Evolutionary conservation across 208 protist species (phyloP), one percentile per base, ranked within the genome.

Genomic region (Leishmania aethiopica): DNA sequence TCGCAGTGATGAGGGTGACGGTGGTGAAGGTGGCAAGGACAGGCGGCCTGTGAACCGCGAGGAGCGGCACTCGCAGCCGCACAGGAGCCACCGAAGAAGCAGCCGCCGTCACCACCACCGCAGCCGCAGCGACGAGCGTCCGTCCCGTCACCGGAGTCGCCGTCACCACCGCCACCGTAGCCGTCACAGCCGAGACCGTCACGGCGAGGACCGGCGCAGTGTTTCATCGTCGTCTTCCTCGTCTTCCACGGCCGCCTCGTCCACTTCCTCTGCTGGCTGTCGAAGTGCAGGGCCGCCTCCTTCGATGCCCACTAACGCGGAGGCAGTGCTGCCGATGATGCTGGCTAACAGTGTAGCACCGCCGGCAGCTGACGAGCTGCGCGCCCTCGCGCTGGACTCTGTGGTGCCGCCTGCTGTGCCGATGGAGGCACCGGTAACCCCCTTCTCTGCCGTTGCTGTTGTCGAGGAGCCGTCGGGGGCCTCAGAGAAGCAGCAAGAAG

Each of bases 111-210:
- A 59, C 66, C 60, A 62, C 47, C 71, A 82, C n/a, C 70, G 74
- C 69, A 60, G 79, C 62, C 19, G 71, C 53, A 40, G 77, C 70
- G 32, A 70, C n/a, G 51, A 62, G 53, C 73, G 51, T n/a, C 73
- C 1, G 17, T 64, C 73, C 40, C 66, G 72, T 19, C 40, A 79
- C 71, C 8, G 80, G 62, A 59, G 77, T 47, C 35, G 57, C 69
- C 79, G 83, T 19, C 69, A 75, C 25, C 70, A 40, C 42, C 69
- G 55, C 25, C 59, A 83, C 64, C 67, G 35, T 19, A 79, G 53
- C 49, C 4, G 74, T 5, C 62, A 64, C 67, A 70, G 64, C 51
- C 62, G 83, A 37, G 78, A 75, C 22, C 22, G 42, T 25, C 32
- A 70, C 25, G 66, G n/a, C 37, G 55, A 37, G 32, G 55, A 8